These are phyloP conservation scores for Ascochyta viciae-villosae DNA, from an alignment of 2,329 filamentous ascomycete genomes.

Conservation along the genomic window DNA sequence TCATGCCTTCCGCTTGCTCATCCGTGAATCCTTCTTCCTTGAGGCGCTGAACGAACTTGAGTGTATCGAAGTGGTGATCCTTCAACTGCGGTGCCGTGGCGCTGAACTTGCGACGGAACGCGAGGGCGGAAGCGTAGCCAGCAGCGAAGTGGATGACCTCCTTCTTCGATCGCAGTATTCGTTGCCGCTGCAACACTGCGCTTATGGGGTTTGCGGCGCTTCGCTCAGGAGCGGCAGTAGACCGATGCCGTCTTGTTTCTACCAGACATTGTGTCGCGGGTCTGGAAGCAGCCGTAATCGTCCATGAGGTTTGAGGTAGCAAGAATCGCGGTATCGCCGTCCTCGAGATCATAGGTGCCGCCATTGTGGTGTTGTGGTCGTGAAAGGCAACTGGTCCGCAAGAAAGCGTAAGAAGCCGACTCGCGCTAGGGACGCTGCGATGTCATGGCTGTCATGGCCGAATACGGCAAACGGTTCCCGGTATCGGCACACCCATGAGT, in stretches of 20 bases:
- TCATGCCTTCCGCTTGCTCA: slow-evolving; percentile 95
- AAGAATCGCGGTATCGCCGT: slow-evolving; percentile 49
- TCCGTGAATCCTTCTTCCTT: slow-evolving; percentile 94
- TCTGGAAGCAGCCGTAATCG: slow-evolving; percentile 29
- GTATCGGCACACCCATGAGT: slow-evolving; percentile 3
- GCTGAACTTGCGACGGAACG: slow-evolving; percentile 64
- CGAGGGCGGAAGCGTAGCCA: slow-evolving; percentile 11
- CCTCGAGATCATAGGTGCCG: slow-evolving; percentile 28
- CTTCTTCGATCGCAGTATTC: slow-evolving; percentile 10
- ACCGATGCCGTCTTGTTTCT: slow-evolving; percentile 26
- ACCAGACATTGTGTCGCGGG: slow-evolving; percentile 24
- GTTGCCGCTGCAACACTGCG: slow-evolving; percentile 18
- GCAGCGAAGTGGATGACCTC: slow-evolving; percentile 7
- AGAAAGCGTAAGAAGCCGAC: slow-evolving; percentile 13
- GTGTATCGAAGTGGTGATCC: slow-evolving; percentile 97
- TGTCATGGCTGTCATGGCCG: slow-evolving; percentile 26
- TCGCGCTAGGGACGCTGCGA: slow-evolving; percentile 8
- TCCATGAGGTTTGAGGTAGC: slow-evolving; percentile 48
- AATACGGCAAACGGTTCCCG: slow-evolving; percentile 29
- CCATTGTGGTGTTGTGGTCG: slow-evolving; percentile 36
- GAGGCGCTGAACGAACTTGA: slow-evolving; percentile 93
- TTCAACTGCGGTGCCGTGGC: slow-evolving; percentile 66
- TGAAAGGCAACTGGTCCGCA: slow-evolving; percentile 14
- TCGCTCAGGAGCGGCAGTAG: slow-evolving; percentile 22
- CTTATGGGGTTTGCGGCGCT: slow-evolving; percentile 16